Percentiles rank a stretch among this genome's conserved stretches.
Evolutionary conservation across 371 early-diverging fungal genomes (phyloP).

Genomic region (Zopfochytrium polystomum): DNA sequence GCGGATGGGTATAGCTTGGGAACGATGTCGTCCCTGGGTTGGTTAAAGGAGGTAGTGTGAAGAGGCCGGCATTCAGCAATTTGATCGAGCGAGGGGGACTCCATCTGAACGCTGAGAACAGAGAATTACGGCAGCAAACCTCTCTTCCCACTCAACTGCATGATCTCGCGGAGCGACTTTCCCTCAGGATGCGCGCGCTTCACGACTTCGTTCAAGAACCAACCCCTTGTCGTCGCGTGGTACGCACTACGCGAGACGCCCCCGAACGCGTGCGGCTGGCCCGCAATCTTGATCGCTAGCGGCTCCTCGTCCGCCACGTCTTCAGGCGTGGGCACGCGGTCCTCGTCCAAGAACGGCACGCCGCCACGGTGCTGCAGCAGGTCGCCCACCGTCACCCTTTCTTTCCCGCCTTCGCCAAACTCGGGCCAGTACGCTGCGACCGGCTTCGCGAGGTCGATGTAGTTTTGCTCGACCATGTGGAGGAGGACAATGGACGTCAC

Average conservation of each 20-base stretch:
- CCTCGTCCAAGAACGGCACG: conserved; percentile 51
- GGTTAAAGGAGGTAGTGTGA: too few species aligned
- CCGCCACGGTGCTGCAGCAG: conserved; percentile 66
- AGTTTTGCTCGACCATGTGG: conserved; percentile 58
- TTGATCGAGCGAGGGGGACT: too few species aligned
- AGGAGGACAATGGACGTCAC: conserved; percentile 60
- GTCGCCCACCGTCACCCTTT: conserved; percentile 62
- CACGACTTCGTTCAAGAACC: too few species aligned
- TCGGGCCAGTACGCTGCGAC: conserved; percentile 73
- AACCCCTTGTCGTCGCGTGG: conserved; percentile 67
- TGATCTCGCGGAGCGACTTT: too few species aligned
- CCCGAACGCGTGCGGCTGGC: conserved; percentile 61
- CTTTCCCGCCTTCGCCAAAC: conserved; percentile 70
- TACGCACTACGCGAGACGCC: conserved; percentile 57
- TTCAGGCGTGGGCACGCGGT: conserved; percentile 32
- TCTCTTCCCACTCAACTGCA: too few species aligned
- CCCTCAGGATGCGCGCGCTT: too few species aligned
- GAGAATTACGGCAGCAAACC: too few species aligned
- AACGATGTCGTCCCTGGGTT: too few species aligned
- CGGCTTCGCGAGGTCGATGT: conserved; percentile 52
- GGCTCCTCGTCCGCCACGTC: conserved; percentile 37
- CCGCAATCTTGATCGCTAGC: conserved; percentile 48
- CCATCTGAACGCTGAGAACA: too few species aligned
- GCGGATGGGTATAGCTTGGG: too few species aligned
- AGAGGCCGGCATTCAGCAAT: too few species aligned